Percentiles rank a stretch among this genome's conserved stretches.
phyloP scores from a whole-genome alignment of 257 asterid genomes.

The Nyctanthes arbortristis region DNA sequence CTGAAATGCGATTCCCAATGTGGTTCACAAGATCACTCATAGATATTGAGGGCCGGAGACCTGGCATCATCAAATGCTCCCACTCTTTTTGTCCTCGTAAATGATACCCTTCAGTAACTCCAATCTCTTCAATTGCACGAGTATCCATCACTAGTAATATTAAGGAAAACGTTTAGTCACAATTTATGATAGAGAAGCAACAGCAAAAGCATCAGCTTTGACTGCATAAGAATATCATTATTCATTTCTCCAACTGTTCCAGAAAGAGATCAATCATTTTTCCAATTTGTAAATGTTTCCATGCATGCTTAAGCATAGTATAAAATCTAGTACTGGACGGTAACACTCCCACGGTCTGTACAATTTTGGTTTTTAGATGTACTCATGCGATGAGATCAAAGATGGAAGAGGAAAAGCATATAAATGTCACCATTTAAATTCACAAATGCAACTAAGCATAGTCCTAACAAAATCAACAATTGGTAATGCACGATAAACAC shows the following conservation, averaged over 20 bases:
- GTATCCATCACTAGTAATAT: conserved; percentile 45
- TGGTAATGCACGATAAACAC: neutral
- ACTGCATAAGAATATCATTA: conserved; percentile 27
- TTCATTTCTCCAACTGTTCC: conserved; percentile 29
- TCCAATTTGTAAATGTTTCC: neutral
- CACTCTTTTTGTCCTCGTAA: conserved; percentile 28
- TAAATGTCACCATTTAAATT: neutral
- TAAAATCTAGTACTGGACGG: too few relatives aligned
- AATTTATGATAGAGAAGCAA: conserved; percentile 19
- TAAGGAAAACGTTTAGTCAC: conserved; percentile 21
- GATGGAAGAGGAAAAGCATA: neutral
- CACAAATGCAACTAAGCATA: neutral
- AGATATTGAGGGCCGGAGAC: conserved; percentile 56
- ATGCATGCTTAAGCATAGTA: neutral
- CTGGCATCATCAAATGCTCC: conserved; percentile 39
- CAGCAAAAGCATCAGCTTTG: conserved; percentile 15
- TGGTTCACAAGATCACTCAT: conserved; percentile 72
- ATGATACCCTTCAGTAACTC: conserved; percentile 26
- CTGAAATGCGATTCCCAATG: conserved; percentile 61
- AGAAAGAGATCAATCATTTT: conserved; percentile 5
- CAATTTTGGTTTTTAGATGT: neutral
- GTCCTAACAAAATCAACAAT: neutral
- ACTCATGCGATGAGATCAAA: neutral
- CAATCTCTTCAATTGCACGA: conserved; percentile 43
- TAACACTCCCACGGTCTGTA: neutral